Evolutionary conservation across 805 yeast species (phyloP), one percentile per base, ranked within the genome.

Genomic region (Suhomyces canberraensis): DNA sequence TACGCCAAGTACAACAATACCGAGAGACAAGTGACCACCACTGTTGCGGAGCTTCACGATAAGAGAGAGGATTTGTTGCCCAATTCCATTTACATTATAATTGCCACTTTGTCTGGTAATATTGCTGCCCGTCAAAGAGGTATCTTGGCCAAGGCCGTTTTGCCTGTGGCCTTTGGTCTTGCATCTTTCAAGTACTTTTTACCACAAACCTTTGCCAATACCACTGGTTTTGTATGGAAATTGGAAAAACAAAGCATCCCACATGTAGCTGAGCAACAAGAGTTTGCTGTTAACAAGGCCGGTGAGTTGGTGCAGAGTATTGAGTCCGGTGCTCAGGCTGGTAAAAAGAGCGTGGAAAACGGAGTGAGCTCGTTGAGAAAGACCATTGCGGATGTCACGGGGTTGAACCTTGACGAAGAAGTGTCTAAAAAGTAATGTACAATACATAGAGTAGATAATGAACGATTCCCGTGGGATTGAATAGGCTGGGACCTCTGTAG

Each of bases 61-160:
- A 76, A 66, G 47, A 60, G 70, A 28, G 95, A 88, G 62, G 84
- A 78, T 33, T 60, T 86, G 34, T 68, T 84, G 33, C 93, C 95
- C 11, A 83, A 82, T 44, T 61, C 79, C 3, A 59, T 85, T 20
- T 88, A 85, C 55, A 69, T 88, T 26, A 54, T 78, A 8, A 75
- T 86, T 19, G 89, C 87, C 11, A 72, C 78, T 2, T 67, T 88
- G 37, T 64, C 87, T 6, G 95, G 95, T 25, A 74, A 83, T 31
- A 80, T 87, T 35, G 49, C 80, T 33, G 77, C 93, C 2, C 83
- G 95, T 51, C 78, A 81, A 49, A 71, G 84, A 40, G 78, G 78
- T 39, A 46, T 80, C 16, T 35, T 80, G 2, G 52, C 83, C 9
- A 77, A 80, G 50, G 66, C 71, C 3, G 43, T 73, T 1, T 62